A percentile compares a stretch with the other conserved stretches of the same genome.
Conservation (phyloP, 192 early-diverging fungal genomes). For the Podochytrium sp. region DNA sequence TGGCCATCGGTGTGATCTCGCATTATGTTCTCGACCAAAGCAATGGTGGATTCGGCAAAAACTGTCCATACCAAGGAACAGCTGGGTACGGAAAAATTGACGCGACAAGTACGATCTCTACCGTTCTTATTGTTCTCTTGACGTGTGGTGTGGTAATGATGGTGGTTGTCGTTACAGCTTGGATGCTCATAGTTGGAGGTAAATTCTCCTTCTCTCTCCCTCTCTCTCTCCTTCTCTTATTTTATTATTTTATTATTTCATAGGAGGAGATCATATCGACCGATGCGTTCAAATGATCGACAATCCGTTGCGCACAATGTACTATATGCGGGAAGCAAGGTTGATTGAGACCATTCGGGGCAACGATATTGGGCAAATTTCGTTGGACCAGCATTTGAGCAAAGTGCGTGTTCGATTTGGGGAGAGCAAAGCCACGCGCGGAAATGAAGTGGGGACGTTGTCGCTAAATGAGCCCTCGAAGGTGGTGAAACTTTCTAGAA, state of each 20-base stretch:
- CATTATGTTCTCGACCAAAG: constrained; percentile 22
- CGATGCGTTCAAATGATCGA: background rate
- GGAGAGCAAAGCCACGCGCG: constrained; percentile 14
- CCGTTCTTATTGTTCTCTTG: background rate
- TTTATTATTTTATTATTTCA: too few relatives aligned
- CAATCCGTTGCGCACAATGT: background rate
- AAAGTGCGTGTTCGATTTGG: constrained; percentile 17
- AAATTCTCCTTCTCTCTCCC: too few relatives aligned
- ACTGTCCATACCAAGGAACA: constrained; percentile 8
- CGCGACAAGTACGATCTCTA: background rate
- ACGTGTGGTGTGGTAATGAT: background rate
- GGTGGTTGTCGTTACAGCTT: background rate
- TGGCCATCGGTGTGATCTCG: background rate
- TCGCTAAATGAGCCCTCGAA: background rate
- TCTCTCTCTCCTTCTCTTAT: too few relatives aligned
- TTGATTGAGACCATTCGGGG: background rate
- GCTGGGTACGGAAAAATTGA: constrained; percentile 8
- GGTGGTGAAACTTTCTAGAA: background rate
- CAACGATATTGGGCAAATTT: background rate
- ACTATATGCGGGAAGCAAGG: constrained; percentile 4
- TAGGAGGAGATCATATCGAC: too few relatives aligned
- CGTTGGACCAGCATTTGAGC: background rate
- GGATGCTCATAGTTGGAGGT: background rate
- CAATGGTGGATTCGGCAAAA: background rate
- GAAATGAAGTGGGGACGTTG: background rate